phyloP scores from a whole-genome alignment of 345 rosid genomes.

The Brassica carinata region DNA sequence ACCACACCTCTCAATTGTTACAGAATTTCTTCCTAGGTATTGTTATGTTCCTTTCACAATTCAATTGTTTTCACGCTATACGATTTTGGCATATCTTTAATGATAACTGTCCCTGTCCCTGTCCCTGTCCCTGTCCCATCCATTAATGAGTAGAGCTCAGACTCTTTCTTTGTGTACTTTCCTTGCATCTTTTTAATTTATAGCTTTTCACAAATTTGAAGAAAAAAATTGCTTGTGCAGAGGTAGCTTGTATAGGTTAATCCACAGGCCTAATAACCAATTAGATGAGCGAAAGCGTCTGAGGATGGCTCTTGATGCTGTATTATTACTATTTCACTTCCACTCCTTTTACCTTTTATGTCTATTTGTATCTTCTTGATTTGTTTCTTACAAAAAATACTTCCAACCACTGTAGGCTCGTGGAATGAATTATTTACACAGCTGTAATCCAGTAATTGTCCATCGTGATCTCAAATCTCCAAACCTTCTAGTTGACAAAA shows the following conservation, averaged over 20 bases:
- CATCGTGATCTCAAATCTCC: slow-evolving; percentile 96
- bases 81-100: background rate
- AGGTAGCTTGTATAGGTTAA: slow-evolving; percentile 91
- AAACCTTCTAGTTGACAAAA: slow-evolving; percentile 90
- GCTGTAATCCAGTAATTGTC: slow-evolving; percentile 77
- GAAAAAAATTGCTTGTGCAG: slow-evolving; percentile 53
- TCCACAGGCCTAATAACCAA: slow-evolving; percentile 93
- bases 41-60: slow-evolving; percentile 1
- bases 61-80: slow-evolving; percentile 11
- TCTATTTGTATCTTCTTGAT: slow-evolving; percentile 23
- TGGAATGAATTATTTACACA: slow-evolving; percentile 98
- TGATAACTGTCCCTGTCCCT: background rate
- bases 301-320: slow-evolving; percentile 97
- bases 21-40: slow-evolving; percentile 94
- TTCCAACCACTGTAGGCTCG: slow-evolving; percentile 68
- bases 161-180: slow-evolving; percentile 4
- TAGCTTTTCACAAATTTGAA: slow-evolving; percentile 13
- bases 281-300: slow-evolving; percentile 88
- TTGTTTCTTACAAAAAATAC: slow-evolving; percentile 17
- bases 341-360: slow-evolving; percentile 1
- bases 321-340: slow-evolving; percentile 44
- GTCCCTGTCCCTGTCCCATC: background rate
- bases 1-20: slow-evolving; percentile 89
- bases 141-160: slow-evolving; percentile 11
- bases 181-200: slow-evolving; percentile 11